phyloP scores from a whole-genome alignment of 2,329 filamentous ascomycete genomes.

The Colletotrichum orbiculare region DNA sequence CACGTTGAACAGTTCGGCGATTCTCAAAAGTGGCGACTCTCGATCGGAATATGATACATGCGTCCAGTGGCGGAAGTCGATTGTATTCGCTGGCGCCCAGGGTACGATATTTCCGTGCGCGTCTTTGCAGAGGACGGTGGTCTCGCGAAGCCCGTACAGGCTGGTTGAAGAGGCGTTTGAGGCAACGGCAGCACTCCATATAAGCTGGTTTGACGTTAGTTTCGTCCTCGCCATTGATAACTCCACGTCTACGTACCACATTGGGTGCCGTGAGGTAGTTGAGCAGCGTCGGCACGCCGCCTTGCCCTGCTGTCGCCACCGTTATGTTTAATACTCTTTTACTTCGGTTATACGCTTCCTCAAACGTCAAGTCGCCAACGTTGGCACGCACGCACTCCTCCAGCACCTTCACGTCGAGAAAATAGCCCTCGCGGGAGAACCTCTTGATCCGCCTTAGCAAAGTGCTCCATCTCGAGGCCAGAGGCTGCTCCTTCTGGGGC shows the following conservation, averaged over 20 bases:
- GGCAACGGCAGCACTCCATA: constrained; percentile 82
- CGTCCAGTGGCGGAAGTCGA: constrained; percentile 75
- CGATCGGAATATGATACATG: constrained; percentile 73
- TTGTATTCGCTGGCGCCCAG: constrained; percentile 74
- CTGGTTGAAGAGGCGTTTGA: constrained; percentile 76
- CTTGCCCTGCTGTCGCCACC: constrained; percentile 78
- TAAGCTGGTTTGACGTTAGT: constrained; percentile 63
- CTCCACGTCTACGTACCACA: constrained; percentile 70
- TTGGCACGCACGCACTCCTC: constrained; percentile 88
- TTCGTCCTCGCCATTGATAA: background rate
- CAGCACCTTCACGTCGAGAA: constrained; percentile 83
- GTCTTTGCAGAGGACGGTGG: constrained; percentile 80
- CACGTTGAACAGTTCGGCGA: constrained; percentile 88
- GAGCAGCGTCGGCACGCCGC: constrained; percentile 83
- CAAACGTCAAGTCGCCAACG: constrained; percentile 90
- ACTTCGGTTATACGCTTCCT: constrained; percentile 88
- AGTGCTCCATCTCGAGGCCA: constrained; percentile 64
- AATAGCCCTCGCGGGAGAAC: constrained; percentile 81
- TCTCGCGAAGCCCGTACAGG: constrained; percentile 72
- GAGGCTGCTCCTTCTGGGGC: constrained; percentile 49
- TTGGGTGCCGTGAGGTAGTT: constrained; percentile 96
- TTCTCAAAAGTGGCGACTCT: constrained; percentile 73
- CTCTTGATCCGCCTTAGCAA: constrained; percentile 73
- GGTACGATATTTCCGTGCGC: constrained; percentile 77
- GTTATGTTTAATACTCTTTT: constrained; percentile 93